Evolutionary conservation across 1,284 basidiomycete species (phyloP), one percentile per base, ranked within the genome.

Genomic region (Marasmius fiardii): DNA sequence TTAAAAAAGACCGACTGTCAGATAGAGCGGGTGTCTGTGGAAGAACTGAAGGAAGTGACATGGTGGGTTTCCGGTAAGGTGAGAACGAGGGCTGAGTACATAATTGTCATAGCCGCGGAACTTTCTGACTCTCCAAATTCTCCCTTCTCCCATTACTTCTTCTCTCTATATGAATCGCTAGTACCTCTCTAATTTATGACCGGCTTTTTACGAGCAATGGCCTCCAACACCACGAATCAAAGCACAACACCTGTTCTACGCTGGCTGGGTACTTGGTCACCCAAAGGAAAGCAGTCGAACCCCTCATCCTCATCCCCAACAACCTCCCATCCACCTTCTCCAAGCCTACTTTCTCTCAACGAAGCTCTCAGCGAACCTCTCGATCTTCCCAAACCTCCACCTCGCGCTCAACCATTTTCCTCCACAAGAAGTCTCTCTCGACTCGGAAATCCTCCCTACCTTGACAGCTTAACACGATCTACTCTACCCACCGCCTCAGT

Each of bases 401-500:
- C 77, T 43, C 74, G 67, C 14, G 83, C 79, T 2, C 74, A 70
- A 21, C 76, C 73, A 0, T 73, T 74, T 53, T 69, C 65, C 43
- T 61, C 70, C 43, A 60, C 72, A 2, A 69, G 61, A 18, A 50
- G 62, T 14, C 64, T 74, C 41, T 66, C 74, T 2, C 75, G 75
- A 43, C 78, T n/a, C n/a, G n/a, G n/a, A n/a, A n/a, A 80, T 1
- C 85, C 86, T 3, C 77, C 81, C 41, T 79, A 85, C 58, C 72
- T 90, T 58, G 80, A 82, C 60, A 76, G 69, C 61, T 79, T 89
- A 48, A 77, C 85, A 7, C 79, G 85, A 49, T 75, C 81, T 1
- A 83, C 86, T 0, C 75, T 88, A 39, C 87, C 89, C 18, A 86
- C 82, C 16, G 73, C 86, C 1, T 83, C 83, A 1, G 68, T 89